Conservation (phyloP, 352 stramenopile species). For the Plasmopara muralis region DNA sequence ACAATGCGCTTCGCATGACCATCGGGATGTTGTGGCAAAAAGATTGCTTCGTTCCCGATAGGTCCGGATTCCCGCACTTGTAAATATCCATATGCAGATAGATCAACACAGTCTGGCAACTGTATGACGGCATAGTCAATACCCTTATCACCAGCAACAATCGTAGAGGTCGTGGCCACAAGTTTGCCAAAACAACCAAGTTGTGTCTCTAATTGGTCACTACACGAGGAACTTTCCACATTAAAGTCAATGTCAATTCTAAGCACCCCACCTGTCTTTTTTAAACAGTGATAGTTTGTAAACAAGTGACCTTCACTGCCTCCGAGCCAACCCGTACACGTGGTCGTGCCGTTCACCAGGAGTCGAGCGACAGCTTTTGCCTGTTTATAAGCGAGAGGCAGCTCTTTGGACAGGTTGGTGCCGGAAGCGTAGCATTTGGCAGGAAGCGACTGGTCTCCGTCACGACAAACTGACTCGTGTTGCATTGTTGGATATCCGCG, state of each 20-base stretch:
- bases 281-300: constrained; percentile 68
- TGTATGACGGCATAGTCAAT: constrained; percentile 58
- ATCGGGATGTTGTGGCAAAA: constrained; percentile 48
- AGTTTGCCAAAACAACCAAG: constrained; percentile 42
- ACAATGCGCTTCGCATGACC: constrained; percentile 49
- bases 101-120: constrained; percentile 30
- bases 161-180: constrained; percentile 34
- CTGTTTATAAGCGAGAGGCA: constrained; percentile 37
- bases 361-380: constrained; percentile 45
- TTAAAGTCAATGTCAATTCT: constrained; percentile 54
- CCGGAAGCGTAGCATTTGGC: constrained; percentile 42
- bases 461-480: constrained; percentile 42
- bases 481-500: constrained; percentile 30
- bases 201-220: constrained; percentile 31
- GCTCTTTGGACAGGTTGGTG: constrained; percentile 11
- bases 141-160: constrained; percentile 30
- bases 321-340: constrained; percentile 61
- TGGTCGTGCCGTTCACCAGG: constrained; percentile 40
- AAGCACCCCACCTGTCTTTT: constrained; percentile 17
- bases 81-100: constrained; percentile 46
- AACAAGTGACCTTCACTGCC: constrained; percentile 60
- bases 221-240: constrained; percentile 45
- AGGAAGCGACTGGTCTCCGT: constrained; percentile 40
- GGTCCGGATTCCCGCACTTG: constrained; percentile 35
- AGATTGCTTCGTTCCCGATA: constrained; percentile 41